Evolutionary conservation across 805 yeast genomes (phyloP).

Genomic region (Pichia kluyveri): DNA sequence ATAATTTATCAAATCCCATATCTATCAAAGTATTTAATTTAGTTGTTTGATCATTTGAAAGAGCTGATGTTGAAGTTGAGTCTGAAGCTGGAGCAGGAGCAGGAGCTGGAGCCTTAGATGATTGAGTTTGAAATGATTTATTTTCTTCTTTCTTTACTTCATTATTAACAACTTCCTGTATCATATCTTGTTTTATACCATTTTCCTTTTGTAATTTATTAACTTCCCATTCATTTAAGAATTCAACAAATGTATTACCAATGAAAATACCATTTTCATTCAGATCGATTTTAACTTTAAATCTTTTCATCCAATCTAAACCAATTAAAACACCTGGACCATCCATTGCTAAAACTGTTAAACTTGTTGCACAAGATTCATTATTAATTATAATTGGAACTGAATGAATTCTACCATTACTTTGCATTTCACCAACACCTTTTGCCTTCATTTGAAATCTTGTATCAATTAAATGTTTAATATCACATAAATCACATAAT

Average conservation of each 20-base stretch:
- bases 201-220: conserved; percentile 9
- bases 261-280: conserved; percentile 53
- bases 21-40: conserved; percentile 39
- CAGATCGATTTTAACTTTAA: conserved; percentile 76
- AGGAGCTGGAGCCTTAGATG: not conserved
- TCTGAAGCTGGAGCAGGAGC: too few relatives aligned
- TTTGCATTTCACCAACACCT: conserved; percentile 81
- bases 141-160: not conserved
- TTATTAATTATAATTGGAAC: conserved; percentile 76
- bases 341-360: conserved; percentile 61
- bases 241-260: conserved; percentile 28
- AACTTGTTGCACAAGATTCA: conserved; percentile 54
- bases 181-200: conserved; percentile 13
- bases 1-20: conserved; percentile 62
- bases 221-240: conserved; percentile 15
- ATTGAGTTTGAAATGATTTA: conserved; percentile 4
- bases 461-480: conserved; percentile 66
- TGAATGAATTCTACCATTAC: conserved; percentile 79
- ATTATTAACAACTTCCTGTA: not conserved
- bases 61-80: conserved; percentile 3
- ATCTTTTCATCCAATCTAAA: conserved; percentile 82
- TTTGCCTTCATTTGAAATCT: conserved; percentile 75
- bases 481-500: conserved; percentile 64
- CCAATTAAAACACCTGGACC: conserved; percentile 72
- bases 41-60: conserved; percentile 14